Base-by-base conservation (phyloP, 2,329 filamentous ascomycete species). In the Fusarium verrucosum region DNA sequence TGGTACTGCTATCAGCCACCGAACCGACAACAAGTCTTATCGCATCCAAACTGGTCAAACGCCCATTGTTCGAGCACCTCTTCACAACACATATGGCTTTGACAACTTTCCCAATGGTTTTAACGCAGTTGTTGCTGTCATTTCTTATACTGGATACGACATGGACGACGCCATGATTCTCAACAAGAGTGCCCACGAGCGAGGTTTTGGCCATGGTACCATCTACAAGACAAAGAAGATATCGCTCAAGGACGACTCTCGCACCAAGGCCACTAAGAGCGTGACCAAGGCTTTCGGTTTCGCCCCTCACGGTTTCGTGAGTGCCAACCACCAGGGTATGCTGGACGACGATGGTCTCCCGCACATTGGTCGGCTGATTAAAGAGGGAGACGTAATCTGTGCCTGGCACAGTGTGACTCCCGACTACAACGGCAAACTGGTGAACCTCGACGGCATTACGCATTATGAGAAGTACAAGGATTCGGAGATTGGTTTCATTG, bases 131-230 rank as follows among this genome's bases (percentile, higher is more conserved):
- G 95, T 99, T 57, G 95, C 95, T 58, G 96, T 99, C 76, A 97
- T 99, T 65, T 97, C 94, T 1, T 99, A 99, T 78, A 98, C 94
- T 3, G 95, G 94, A 47, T 99, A 98, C 80, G 95, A 99, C 84
- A 99, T 99, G 95, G 95, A 99, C 83, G 95, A 99, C 80, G 95
- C 95, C 75, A 98, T 98, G 94, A 98, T 99, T 75, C 84, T 99
- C 75, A 98, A 98, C 83, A 98, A 98, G 77, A 97, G 93, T 19
- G 89, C 94, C 4, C 92, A 97, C 77, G 95, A 99, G 78, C 89
- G 95, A 69, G 95, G 95, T 14, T 98, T 99, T 73, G 94, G 93
- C 33, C 89, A 98, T 73, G 95, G 95, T 52, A 96, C 94, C 7
- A 93, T 99, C 71, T 99, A 97, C 85, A 99, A 99, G 82, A 96